Base-by-base conservation (phyloP, 805 yeast species). In the Wickerhamiella spandovensis region DNA sequence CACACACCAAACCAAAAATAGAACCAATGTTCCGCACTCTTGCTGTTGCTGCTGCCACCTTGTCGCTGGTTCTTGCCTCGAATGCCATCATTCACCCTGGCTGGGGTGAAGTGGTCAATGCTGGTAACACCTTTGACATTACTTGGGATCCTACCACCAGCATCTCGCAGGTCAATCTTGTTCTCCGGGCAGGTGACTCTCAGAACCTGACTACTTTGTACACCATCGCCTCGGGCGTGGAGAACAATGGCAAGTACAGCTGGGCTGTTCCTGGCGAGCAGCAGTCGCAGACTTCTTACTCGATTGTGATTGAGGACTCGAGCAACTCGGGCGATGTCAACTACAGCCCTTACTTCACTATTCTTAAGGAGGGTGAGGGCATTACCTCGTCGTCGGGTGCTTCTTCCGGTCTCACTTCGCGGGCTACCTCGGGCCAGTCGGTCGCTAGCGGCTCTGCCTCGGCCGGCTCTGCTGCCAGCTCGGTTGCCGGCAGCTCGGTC, bases 351-450 rank as follows among this genome's bases (percentile, higher is more conserved):
- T 55, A 51, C 50, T 63, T 56, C 49, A 32, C 39, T 3, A 45
- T 56, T 5, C 43, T 48, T 17, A 52, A 48, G 15, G 46, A 17
- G 13, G 46, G 46, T 13, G 24, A 20, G 35, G 46, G 46, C 17
- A 12, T 12, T 9, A 44, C 46, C 9, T 25, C 35, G 21, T 22
- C 44, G 13, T 10, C 23, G 37, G 30, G 30, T 12, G 37, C 38
- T n/a, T 17, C 46, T 10, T 24, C 38, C 7, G 39, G 20, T 35
- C 20, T 35, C 18, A 39, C 24, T 20, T 54, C 77, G 77, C 1
- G 88, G 84, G 47, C 41, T 10, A 67, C 70, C 1, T 48, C 30
- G 12, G 39, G 42, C 35, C 9, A 35, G 43, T 18, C 47, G 15
- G 12, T 3, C 9, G 20, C 53, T 20, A 38, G 44, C 23, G 41